Evolutionary conservation across 495 filamentous ascomycete species (phyloP).

Genomic region (Hypoxylon lenormandii): DNA sequence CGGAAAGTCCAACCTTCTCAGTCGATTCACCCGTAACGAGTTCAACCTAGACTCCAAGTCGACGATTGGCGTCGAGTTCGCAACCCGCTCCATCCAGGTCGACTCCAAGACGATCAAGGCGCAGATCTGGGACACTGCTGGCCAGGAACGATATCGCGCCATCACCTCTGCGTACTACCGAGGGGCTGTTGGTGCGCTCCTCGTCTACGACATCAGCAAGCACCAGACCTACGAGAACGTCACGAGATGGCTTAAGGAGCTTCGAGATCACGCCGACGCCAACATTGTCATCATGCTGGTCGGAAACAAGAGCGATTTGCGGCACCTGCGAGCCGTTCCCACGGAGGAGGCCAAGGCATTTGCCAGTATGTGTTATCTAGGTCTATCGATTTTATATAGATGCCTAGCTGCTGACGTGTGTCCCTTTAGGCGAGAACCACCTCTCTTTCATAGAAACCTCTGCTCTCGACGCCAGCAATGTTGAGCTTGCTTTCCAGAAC

Average conservation of each 20-base stretch:
- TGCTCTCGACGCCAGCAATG: conserved; percentile 97
- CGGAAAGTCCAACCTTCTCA: conserved; percentile 99
- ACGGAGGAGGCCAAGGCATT: conserved; percentile 99
- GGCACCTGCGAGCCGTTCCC: conserved; percentile 95
- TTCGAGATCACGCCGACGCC: conserved; percentile 96
- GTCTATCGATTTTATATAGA: conserved; percentile 5
- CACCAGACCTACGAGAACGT: conserved; percentile 99
- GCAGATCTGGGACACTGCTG: conserved; percentile 99
- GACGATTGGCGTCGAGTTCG: conserved; percentile 99
- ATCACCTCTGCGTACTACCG: conserved; percentile 99
- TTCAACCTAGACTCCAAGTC: conserved; percentile 99
- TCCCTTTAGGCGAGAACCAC: conserved; percentile 83
- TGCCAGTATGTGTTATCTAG: conserved; percentile 88
- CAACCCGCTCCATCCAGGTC: conserved; percentile 97
- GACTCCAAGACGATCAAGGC: conserved; percentile 99
- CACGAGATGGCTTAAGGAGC: conserved; percentile 98
- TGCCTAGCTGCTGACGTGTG: conserved; percentile 43
- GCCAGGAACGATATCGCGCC: conserved; percentile 98
- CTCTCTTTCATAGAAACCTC: conserved; percentile 99
- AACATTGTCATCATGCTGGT: conserved; percentile 99
- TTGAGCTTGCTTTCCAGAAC: conserved; percentile 99
- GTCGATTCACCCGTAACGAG: conserved; percentile 99
- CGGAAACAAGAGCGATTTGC: conserved; percentile 99
- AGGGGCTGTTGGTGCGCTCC: conserved; percentile 93
- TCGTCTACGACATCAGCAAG: conserved; percentile 99